Conservation (phyloP, 345 rosid genomes). For the Hypericum androsaemum region DNA sequence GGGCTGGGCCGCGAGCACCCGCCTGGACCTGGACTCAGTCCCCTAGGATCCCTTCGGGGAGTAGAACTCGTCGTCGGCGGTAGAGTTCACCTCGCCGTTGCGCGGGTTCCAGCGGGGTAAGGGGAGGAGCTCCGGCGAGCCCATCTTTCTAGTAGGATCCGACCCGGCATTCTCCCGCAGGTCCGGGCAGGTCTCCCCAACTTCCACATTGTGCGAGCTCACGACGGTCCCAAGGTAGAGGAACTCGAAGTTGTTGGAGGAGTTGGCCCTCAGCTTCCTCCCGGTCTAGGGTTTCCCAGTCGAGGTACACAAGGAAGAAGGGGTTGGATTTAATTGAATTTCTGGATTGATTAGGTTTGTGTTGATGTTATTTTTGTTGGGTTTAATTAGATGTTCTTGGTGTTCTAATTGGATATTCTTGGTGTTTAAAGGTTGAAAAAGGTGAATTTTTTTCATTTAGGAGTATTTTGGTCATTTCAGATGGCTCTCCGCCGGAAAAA, state of each 20-base stretch:
- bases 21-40: constrained; percentile 68
- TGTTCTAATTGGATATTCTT: too few relatives aligned
- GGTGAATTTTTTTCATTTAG: too few relatives aligned
- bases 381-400: too few relatives aligned
- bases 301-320: too few relatives aligned
- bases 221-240: constrained; percentile 71
- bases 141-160: constrained; percentile 51
- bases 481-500: too few relatives aligned
- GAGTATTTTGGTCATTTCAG: too few relatives aligned
- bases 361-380: too few relatives aligned
- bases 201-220: constrained; percentile 31
- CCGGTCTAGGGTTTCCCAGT: too few relatives aligned
- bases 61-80: constrained; percentile 67
- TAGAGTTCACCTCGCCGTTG: constrained; percentile 35
- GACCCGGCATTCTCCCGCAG: constrained; percentile 7
- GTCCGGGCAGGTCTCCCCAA: constrained; percentile 15
- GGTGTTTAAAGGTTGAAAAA: too few relatives aligned
- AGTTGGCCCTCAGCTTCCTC: constrained; percentile 28
- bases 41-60: constrained; percentile 87
- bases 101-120: constrained; percentile 68
- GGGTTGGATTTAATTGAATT: too few relatives aligned
- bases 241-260: constrained; percentile 61
- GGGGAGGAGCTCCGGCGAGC: constrained; percentile 92
- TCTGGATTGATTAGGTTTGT: too few relatives aligned
- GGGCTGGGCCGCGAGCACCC: constrained; percentile 27